These are phyloP conservation scores for Stephania yunnanensis DNA, from an alignment of 164 flowering plant genomes.

Conservation along the genomic window DNA sequence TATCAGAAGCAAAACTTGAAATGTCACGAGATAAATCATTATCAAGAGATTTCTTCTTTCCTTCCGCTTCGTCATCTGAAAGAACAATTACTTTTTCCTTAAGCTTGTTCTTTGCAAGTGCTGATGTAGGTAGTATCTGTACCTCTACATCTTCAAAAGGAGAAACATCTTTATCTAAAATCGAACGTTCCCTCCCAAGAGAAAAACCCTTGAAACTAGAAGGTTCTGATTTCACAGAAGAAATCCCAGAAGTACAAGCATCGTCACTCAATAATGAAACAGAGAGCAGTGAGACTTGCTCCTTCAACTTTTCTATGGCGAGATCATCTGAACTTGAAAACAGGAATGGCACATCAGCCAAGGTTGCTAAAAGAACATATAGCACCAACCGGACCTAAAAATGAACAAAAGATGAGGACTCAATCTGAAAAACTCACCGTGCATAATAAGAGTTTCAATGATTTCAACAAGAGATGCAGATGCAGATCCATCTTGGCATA, in stretches of 20 bases:
- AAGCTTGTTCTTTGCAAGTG: slow-evolving; percentile 4
- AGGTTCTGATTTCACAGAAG: slow-evolving; percentile 16
- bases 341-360: slow-evolving; percentile 8
- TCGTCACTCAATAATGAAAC: slow-evolving; percentile 42
- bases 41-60: slow-evolving; percentile 22
- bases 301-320: slow-evolving; percentile 45
- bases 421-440: slow-evolving; percentile 38
- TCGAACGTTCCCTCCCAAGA: slow-evolving; percentile 20
- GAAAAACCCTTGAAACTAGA: slow-evolving; percentile 19
- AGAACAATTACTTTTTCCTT: slow-evolving; percentile 36
- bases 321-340: slow-evolving; percentile 34
- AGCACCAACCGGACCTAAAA: background rate
- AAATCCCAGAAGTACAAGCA: slow-evolving; percentile 16
- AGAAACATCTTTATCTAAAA: slow-evolving; percentile 17
- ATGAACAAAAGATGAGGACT: background rate
- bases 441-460: slow-evolving; percentile 48
- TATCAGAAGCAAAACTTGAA: slow-evolving; percentile 18
- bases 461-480: slow-evolving; percentile 27
- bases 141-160: slow-evolving; percentile 25
- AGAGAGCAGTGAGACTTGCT: slow-evolving; percentile 54
- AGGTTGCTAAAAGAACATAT: background rate
- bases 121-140: slow-evolving; percentile 23
- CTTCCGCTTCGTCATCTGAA: slow-evolving; percentile 66
- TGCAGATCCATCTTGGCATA: slow-evolving; percentile 27
- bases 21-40: slow-evolving; percentile 12